These are phyloP conservation scores for Aspergillus brasiliensis DNA, from an alignment of 2,329 filamentous ascomycete genomes.

Conservation along the genomic window DNA sequence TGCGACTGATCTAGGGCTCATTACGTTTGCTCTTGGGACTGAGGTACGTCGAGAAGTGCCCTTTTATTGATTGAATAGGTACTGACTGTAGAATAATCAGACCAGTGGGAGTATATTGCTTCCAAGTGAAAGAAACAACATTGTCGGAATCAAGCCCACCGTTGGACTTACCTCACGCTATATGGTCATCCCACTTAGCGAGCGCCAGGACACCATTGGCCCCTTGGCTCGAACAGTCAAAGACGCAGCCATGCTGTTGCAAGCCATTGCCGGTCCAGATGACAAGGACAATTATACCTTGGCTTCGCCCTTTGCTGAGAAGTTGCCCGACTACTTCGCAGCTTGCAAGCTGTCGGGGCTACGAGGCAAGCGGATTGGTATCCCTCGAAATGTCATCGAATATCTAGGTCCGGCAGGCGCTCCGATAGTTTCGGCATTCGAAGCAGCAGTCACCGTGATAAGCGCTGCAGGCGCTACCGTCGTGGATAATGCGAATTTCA, in stretches of 20 bases:
- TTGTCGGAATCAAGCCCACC: constrained; percentile 69
- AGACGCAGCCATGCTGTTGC: constrained; percentile 59
- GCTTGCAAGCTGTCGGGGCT: constrained; percentile 59
- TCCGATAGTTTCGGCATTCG: constrained; percentile 57
- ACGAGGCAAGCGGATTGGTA: constrained; percentile 62
- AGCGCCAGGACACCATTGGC: constrained; percentile 59
- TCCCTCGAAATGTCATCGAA: constrained; percentile 62
- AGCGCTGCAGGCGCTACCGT: constrained; percentile 60
- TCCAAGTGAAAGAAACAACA: constrained; percentile 58
- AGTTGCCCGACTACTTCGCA: constrained; percentile 61
- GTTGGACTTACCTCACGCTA: constrained; percentile 62
- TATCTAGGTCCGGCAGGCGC: constrained; percentile 35
- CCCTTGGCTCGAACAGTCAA: constrained; percentile 62
- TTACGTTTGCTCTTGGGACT: constrained; percentile 61
- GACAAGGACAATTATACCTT: constrained; percentile 59
- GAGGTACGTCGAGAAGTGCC: constrained; percentile 42
- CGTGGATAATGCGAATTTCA: constrained; percentile 63
- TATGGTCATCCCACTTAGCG: constrained; percentile 66
- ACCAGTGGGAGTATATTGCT: constrained; percentile 66
- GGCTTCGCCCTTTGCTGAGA: constrained; percentile 56
- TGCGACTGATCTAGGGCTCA: constrained; percentile 60
- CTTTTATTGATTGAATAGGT: too few species aligned
- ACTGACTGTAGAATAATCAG: constrained; percentile 13
- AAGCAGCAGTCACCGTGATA: constrained; percentile 56
- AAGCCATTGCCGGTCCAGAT: constrained; percentile 61